phyloP scores from a whole-genome alignment of 2,329 filamentous ascomycete genomes.

The Emmonsia crescens region DNA sequence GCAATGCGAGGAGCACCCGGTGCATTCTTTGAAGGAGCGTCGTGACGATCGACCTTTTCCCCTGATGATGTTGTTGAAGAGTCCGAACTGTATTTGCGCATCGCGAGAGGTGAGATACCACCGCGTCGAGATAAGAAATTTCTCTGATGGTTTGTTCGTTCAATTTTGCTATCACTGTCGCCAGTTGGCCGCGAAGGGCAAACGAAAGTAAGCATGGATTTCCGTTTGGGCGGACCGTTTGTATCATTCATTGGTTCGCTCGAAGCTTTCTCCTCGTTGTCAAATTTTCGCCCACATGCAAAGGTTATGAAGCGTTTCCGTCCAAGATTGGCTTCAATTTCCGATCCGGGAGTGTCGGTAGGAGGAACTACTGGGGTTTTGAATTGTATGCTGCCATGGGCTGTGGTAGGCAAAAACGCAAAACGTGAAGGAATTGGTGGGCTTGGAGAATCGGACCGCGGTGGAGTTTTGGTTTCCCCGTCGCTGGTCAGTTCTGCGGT shows the following conservation, averaged over 20 bases:
- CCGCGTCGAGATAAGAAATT: constrained; percentile 21
- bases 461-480: constrained; percentile 78
- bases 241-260: constrained; percentile 19
- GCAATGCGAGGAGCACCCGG: constrained; percentile 23
- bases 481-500: constrained; percentile 93
- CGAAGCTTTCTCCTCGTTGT: constrained; percentile 26
- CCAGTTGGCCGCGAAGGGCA: constrained; percentile 31
- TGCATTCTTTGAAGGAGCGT: constrained; percentile 8
- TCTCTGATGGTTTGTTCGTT: constrained; percentile 20
- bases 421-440: constrained; percentile 54
- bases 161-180: constrained; percentile 13
- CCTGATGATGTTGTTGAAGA: constrained; percentile 12
- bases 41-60: background rate
- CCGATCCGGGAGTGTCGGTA: constrained; percentile 37
- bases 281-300: constrained; percentile 59
- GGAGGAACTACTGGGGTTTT: constrained; percentile 11
- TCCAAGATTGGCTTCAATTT: constrained; percentile 52
- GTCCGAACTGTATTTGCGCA: constrained; percentile 10
- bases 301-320: constrained; percentile 90
- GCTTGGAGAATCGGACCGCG: constrained; percentile 78
- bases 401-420: constrained; percentile 16
- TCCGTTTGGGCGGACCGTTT: constrained; percentile 27
- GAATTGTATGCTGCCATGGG: background rate
- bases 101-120: constrained; percentile 29
- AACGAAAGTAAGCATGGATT: constrained; percentile 37